Base-by-base conservation (phyloP, 352 stramenopile species). In the Phytophthora lateralis region DNA sequence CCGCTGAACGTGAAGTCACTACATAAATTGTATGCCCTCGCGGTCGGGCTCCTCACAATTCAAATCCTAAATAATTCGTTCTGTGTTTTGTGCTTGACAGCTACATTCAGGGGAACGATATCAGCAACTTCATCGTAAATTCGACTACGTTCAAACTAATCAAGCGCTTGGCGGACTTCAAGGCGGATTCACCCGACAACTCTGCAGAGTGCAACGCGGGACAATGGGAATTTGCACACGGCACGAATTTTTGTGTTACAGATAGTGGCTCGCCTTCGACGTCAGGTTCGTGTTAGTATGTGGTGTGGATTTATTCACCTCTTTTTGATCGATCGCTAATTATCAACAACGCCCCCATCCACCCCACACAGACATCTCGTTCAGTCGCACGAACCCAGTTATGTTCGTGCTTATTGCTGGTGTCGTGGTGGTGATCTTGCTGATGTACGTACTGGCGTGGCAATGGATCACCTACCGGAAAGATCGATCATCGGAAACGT, bases 61-160 rank as follows among this genome's bases (percentile, higher is more conserved):
- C 35, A 10, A 49, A 42, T 7, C 15, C 1, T 12, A 20, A 35
- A 39, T 12, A 42, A 24, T 21, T 45, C 2, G 9, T 45, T 45
- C 4, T 18, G 35, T 41, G 9, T 11, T 46, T 27, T 34, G 38
- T 24, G 32, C 8, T 17, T 0, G 20, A 30, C 41, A 71, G 66
- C 20, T 76, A 74, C 34, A 63, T 78, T 29, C 64, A 66, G 44
- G 65, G 60, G 0, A 74, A 76, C 43, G 26, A 46, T 8, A 61
- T 78, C 41, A 56, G 11, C 32, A 64, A 73, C 37, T 76, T 70
- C 49, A 71, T 55, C 21, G 42, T 79, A 17, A 69, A 46, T 29
- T 15, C 35, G 15, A 42, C 49, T 2, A 55, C 63, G 4, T 76
- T 76, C 26, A 27, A 62, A 21, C 42, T 42, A 20, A 71, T 79